Percentiles rank a stretch among this genome's conserved stretches.
Conservation (phyloP, 2,329 filamentous ascomycete species). For the Rachicladosporium sp. region DNA sequence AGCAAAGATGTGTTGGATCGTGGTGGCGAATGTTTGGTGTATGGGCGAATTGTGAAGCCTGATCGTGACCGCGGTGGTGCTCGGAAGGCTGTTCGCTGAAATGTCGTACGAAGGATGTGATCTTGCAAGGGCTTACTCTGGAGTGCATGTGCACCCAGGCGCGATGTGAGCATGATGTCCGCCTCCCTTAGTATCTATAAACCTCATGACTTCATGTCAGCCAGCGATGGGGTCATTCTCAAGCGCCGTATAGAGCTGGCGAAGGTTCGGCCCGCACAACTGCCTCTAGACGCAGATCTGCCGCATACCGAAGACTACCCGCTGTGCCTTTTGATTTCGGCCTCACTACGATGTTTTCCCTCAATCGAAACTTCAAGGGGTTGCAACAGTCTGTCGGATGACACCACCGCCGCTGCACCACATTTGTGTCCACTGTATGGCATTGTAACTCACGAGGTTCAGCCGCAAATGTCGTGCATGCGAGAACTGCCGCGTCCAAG, state of each 20-base stretch:
- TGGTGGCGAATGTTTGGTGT: conserved; percentile 1
- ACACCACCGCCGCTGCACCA: too few species aligned
- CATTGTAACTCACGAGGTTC: background rate
- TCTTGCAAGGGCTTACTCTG: conserved; percentile 5
- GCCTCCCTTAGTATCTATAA: background rate
- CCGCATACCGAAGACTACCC: conserved; percentile 1
- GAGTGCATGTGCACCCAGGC: conserved; percentile 3
- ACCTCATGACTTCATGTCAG: background rate
- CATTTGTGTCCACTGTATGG: background rate
- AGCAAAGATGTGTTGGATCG: conserved; percentile 1
- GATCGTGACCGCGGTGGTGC: conserved; percentile 4
- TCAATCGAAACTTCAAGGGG: background rate
- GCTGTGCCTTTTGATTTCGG: background rate
- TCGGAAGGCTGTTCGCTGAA: conserved; percentile 2
- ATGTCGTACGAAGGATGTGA: conserved; percentile 2
- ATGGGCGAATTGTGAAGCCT: conserved; percentile 4
- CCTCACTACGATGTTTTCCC: background rate
- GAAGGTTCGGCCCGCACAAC: conserved; percentile 1
- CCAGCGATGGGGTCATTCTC: background rate
- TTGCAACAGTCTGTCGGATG: background rate
- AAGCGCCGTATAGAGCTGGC: conserved; percentile 1
- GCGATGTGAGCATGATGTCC: conserved; percentile 2
- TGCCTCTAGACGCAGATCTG: background rate
- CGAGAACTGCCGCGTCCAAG: background rate
- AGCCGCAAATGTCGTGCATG: background rate